phyloP scores from a whole-genome alignment of 2,329 filamentous ascomycete genomes.

The Penicillium italicum region DNA sequence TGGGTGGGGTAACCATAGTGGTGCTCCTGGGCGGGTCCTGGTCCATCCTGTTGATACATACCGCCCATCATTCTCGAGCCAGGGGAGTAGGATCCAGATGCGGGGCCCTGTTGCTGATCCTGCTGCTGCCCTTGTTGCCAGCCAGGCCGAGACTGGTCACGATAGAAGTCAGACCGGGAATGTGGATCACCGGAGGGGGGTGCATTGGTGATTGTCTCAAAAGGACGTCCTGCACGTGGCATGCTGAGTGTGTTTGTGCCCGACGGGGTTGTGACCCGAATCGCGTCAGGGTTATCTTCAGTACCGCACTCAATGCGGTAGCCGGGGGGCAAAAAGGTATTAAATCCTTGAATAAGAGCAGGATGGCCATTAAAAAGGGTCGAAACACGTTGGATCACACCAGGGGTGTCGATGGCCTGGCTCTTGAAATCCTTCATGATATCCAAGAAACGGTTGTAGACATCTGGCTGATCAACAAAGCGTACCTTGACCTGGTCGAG shows the following conservation, averaged over 20 bases:
- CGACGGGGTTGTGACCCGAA: conserved; percentile 93
- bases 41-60: conserved; percentile 38
- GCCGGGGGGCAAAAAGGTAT: conserved; percentile 91
- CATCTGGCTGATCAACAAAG: conserved; percentile 93
- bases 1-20: conserved; percentile 44
- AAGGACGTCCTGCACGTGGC: conserved; percentile 37
- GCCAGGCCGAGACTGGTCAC: conserved; percentile 37
- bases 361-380: conserved; percentile 94
- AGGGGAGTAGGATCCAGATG: conserved; percentile 41
- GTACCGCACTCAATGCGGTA: conserved; percentile 96
- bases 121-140: conserved; percentile 38
- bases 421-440: conserved; percentile 99
- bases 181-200: conserved; percentile 32
- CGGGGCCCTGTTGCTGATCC: conserved; percentile 30
- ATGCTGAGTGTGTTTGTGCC: conserved; percentile 95
- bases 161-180: conserved; percentile 38
- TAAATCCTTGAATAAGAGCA: conserved; percentile 94
- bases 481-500: conserved; percentile 98
- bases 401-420: conserved; percentile 96
- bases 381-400: conserved; percentile 94
- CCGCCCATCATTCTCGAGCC: conserved; percentile 37
- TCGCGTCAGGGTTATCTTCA: conserved; percentile 90
- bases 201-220: conserved; percentile 34
- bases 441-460: conserved; percentile 94
- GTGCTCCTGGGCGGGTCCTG: conserved; percentile 41